Evolutionary conservation across 202 grass and related monocot genomes (phyloP), one percentile per base, ranked within the genome.

Genomic region (Alloteropsis angusta): DNA sequence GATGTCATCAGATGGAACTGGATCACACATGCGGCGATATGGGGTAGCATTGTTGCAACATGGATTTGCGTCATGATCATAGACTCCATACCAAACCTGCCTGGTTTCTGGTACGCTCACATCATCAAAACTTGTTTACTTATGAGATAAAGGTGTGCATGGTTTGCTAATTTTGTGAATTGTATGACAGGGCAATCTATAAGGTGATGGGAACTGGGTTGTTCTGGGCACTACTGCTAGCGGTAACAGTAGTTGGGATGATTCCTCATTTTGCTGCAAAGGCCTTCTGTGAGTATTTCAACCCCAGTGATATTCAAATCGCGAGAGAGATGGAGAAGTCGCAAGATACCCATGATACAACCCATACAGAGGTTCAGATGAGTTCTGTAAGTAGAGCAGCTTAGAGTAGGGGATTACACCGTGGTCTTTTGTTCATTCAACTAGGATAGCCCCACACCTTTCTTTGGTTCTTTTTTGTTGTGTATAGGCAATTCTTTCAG

Each of bases 1-100:
- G 96, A 99, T 90, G 90, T 99, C 48, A 73, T 96, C 49, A 87
- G 86, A 72, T 99, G 96, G 96, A 96, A 87, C 60, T 99, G 88
- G 92, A 84, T 99, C 46, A 89, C 88, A 9, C 92, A 96, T 76
- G 85, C 47, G 1, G 85, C 84, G 0, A 96, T 96, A 84, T 99
- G 96, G 96, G 96, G 92, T 70, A 93, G 96, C 78, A 93, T 99
- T 65, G 76, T 77, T 25, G 96, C 92, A 4, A 96, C 96, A 64
- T 75, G 85, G 71, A 93, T 99, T 83, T 99, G 92, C 37, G 84
- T 99, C 82, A 99, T 96, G 43, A 26, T 99, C 62, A 49, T 96
- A n/a, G 96, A 99, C 81, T 96, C 84, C 71, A 67, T 99, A 63
- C 81, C 82, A 12, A 28, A 1, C 14, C 34, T 99, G 84, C 88